Base-by-base conservation (phyloP, 2,329 filamentous ascomycete species). In the Lecanicillium sp. region DNA sequence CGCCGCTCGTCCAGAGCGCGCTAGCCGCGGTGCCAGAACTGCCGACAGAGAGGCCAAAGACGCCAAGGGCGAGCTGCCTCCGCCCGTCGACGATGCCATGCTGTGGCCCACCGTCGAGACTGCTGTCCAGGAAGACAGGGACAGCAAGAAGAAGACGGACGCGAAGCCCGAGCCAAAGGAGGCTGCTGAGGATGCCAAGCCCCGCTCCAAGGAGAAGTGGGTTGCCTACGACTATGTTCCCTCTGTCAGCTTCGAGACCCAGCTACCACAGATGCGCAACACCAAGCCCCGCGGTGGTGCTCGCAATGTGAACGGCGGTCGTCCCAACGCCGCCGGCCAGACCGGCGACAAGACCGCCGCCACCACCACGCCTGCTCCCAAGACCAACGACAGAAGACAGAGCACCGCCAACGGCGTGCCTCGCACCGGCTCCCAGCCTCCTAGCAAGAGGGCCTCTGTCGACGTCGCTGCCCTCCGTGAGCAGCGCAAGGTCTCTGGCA, bases 31-130 rank as follows among this genome's bases (percentile, higher is more conserved):
- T 8, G 67, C 66, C 48, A 70, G 75, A 51, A 54, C 60, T 15
- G 58, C 62, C 3, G 74, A 77, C 17, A 76, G 69, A 54, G 70
- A 71, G 11, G 63, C 55, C 11, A 55, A 53, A 39, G 58, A 66
- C 36, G 50, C 43, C 50, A 67, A 63, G 52, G 46, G 58, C 12
- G 68, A 66, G 20, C 53, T 67, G 2, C 61, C 72, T 4, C 87
- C 87, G 21, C 76, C 87, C 2, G 84, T 88, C 39, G 82, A 79
- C 50, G 90, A 97, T 64, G 77, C 87, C 42, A 72, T 81, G 45
- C 83, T 83, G 17, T 98, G 93, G 93, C 93, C 93, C 14, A 97
- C 91, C 3, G 90, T 90, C 1, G 88, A 95, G 57, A 80, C 84
- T 44, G 82, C 84, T 42, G 66, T 67, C 38, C 71, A 75, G 54